Base-by-base conservation (phyloP, 176 grass and related monocot species). In the Carex parvula region DNA sequence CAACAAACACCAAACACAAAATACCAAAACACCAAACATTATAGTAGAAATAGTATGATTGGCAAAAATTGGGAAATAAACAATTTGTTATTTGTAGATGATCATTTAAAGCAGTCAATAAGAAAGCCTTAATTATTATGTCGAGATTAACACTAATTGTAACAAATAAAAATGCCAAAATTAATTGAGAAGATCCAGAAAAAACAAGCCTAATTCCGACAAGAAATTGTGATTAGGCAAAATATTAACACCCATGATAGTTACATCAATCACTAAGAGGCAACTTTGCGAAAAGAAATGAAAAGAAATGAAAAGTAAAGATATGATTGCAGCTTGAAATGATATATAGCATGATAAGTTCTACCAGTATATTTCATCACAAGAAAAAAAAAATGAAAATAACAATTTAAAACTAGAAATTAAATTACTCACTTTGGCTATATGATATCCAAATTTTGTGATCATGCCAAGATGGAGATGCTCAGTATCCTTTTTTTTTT, bases 231-330 rank as follows among this genome's bases (percentile, higher is more conserved):
- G 70, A 52, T 74, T 22, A 75, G n/a, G 20, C 21, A 29, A 54
- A 66, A 69, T 1, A 39, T 54, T 15, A 52, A 75, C 12, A 54
- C n/a, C 71, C 18, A 75, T 75, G 21, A 75, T 54, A 75, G 46
- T 75, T 75, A 75, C 71, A 30, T 75, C 71, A 53, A 75, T 75
- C 71, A 75, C 46, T 75, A 75, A 75, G n/a, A 53, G 4, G 6
- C 21, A 75, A 46, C 22, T 76, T 54, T 76, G 21, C 66, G 39
- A 68, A 70, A 69, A 54, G 48, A 75, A 3, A 76, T 3, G 39
- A 68, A 70, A 69, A 54, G 48, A 75, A 3, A 76, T 3, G 66
- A 18, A 76, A 30, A 29, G 20, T 16, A 76, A 30, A 12, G 22
- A 32, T 52, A 29, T 76, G 46, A 76, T 30, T 32, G 44, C 42